Evolutionary conservation across 1,139 yeast genomes (phyloP).

Genomic region (Candida sanyaensis): DNA sequence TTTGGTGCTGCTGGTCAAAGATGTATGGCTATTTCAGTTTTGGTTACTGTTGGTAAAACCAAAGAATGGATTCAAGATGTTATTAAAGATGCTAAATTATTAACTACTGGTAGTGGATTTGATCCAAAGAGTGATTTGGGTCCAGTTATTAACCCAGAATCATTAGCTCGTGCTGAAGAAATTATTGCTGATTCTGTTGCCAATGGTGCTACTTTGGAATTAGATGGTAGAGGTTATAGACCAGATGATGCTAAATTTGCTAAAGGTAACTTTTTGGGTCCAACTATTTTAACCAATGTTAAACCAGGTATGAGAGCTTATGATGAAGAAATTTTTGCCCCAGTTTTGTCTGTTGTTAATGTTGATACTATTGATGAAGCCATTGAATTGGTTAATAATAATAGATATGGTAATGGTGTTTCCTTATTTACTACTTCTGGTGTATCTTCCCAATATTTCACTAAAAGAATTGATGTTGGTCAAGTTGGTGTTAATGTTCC

Average conservation of each 20-base stretch:
- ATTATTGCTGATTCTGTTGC: slow-evolving; percentile 58
- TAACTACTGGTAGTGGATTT: slow-evolving; percentile 69
- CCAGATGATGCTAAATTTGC: slow-evolving; percentile 49
- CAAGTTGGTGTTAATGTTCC: slow-evolving; percentile 83
- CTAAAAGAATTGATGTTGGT: slow-evolving; percentile 70
- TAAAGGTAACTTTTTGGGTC: slow-evolving; percentile 75
- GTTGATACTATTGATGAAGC: slow-evolving; percentile 76
- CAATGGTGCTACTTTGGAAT: slow-evolving; percentile 58
- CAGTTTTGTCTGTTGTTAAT: slow-evolving; percentile 65
- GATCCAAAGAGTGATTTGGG: slow-evolving; percentile 65
- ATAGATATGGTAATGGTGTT: slow-evolving; percentile 75
- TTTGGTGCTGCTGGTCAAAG: slow-evolving; percentile 88
- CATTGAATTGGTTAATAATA: slow-evolving; percentile 61
- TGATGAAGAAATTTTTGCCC: slow-evolving; percentile 78
- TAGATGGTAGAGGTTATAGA: slow-evolving; percentile 63
- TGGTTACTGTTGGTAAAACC: slow-evolving; percentile 74
- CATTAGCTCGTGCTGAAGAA: slow-evolving; percentile 54
- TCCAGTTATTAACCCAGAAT: slow-evolving; percentile 66
- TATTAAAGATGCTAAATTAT: slow-evolving; percentile 56
- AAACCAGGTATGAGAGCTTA: slow-evolving; percentile 73
- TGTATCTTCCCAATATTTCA: slow-evolving; percentile 68
- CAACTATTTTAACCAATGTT: slow-evolving; percentile 65
- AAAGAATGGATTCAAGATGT: slow-evolving; percentile 66
- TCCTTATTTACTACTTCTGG: slow-evolving; percentile 74
- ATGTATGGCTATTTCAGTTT: slow-evolving; percentile 79